Evolutionary conservation across 148 eudicot species (phyloP), one percentile per base, ranked within the genome.

Genomic region (Rhododendron griersonianum): DNA sequence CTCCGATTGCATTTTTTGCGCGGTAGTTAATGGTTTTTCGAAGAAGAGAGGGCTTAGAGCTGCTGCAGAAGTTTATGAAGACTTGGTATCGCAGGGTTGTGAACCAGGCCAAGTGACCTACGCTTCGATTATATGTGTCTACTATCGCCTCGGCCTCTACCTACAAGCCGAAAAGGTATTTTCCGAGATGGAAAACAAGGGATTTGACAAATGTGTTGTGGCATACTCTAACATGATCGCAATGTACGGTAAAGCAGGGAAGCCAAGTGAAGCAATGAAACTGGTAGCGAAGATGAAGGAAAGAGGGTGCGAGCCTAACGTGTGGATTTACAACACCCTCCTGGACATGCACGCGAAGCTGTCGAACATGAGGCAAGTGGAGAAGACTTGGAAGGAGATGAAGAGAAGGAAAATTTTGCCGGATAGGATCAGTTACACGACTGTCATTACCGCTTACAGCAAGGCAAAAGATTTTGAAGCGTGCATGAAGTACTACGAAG

Each of bases 41-140:
- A 97, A 91, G 89, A 92, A 90, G 75, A 87, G 98, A 89, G 96
- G 98, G 77, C 84, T 88, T 3, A 88, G 50, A 86, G 87, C 84
- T 13, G 95, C 98, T 1, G 87, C 86, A 13, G 84, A 86, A 30
- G 95, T 95, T 0, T 93, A 95, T 77, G 91, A 93, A 35, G 90
- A 92, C 45, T 86, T 97, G 19, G 44, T 89, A 3, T n/a, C 8
- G 14, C 87, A 87, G 13, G 95, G 93, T 19, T 87, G 90, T 78
- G 94, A 91, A 84, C 96, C 99, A 5, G 99, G 98, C 25, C 99
- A 97, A 85, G 99, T 97, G 87, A 94, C 98, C 28, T 93, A 94
- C 79, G 96, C 99, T 30, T 95, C 98, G 1, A 78, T 93, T 8
- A 86, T 93, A 73, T 93, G 90, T 44, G 88, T 94, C 4, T 97